Conservation (phyloP, 768 basidiomycete species). For the Naganishia onofrii region DNA sequence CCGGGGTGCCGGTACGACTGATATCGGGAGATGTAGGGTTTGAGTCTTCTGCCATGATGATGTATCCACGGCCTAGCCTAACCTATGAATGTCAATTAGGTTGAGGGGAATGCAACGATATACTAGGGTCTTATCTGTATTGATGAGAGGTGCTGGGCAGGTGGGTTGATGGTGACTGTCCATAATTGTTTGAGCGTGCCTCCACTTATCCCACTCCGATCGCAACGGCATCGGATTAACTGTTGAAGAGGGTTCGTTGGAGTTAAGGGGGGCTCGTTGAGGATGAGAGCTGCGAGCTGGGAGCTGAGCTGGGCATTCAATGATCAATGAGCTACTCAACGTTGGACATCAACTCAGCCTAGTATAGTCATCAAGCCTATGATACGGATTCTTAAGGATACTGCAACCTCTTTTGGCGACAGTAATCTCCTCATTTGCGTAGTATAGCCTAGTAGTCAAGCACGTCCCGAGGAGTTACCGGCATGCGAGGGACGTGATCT, state of each 20-base stretch:
- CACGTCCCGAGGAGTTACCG: not conserved
- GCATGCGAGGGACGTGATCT: not conserved
- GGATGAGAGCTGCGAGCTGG: not conserved
- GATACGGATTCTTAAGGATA: no score
- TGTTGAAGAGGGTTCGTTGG: not conserved
- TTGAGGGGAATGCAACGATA: not conserved
- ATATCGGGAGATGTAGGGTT: constrained; percentile 19
- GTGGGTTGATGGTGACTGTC: not conserved
- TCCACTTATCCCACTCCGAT: not conserved
- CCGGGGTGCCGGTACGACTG: constrained; percentile 29
- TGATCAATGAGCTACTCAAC: no score
- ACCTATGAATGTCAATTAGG: no score
- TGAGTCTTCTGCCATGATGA: constrained; percentile 22
- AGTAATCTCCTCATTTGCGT: not conserved
- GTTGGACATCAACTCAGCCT: no score
- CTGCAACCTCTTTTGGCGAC: no score
- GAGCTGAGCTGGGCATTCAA: no score
- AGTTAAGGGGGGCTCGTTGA: not conserved
- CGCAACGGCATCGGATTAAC: not conserved
- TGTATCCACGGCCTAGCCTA: no score
- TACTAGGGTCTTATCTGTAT: not conserved
- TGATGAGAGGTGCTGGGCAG: not conserved
- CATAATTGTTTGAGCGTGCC: not conserved
- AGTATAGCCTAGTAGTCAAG: not conserved
- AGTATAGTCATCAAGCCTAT: no score